These are phyloP conservation scores for Candida sp. DNA, from an alignment of 1,139 yeast genomes.

Conservation along the genomic window DNA sequence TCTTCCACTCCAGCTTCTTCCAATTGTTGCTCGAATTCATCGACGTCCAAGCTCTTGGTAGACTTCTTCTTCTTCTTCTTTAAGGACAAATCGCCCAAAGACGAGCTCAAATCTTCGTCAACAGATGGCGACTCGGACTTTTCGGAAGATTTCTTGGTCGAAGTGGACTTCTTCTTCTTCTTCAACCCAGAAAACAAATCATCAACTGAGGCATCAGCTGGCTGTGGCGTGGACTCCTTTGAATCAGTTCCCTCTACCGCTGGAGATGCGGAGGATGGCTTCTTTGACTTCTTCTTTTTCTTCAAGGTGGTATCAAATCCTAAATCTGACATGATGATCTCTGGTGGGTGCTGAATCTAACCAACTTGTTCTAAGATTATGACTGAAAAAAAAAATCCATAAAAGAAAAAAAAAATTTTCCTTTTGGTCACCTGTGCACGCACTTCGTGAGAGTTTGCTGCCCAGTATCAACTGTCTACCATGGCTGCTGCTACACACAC, in stretches of 20 bases:
- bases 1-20: constrained; percentile 89
- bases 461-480: no score
- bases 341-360: not conserved
- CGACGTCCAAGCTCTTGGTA: constrained; percentile 57
- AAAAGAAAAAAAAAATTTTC: constrained; percentile 1
- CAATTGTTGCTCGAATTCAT: constrained; percentile 88
- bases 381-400: not conserved
- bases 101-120: constrained; percentile 60
- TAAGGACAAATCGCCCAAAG: constrained; percentile 75
- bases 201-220: constrained; percentile 38
- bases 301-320: constrained; percentile 81
- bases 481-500: not conserved
- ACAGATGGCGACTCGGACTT: constrained; percentile 33
- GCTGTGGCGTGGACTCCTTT: constrained; percentile 14
- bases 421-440: constrained; percentile 4
- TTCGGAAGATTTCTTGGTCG: constrained; percentile 18
- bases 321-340: constrained; percentile 52
- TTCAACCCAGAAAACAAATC: constrained; percentile 60
- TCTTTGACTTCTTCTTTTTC: constrained; percentile 38
- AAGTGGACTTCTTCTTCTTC: constrained; percentile 51
- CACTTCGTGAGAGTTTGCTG: not conserved
- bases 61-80: constrained; percentile 90
- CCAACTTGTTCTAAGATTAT: not conserved
- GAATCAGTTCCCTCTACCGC: constrained; percentile 8
- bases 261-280: constrained; percentile 9